phyloP scores from a whole-genome alignment of 306 rosid species.

The Notholithocarpus densiflorus region DNA sequence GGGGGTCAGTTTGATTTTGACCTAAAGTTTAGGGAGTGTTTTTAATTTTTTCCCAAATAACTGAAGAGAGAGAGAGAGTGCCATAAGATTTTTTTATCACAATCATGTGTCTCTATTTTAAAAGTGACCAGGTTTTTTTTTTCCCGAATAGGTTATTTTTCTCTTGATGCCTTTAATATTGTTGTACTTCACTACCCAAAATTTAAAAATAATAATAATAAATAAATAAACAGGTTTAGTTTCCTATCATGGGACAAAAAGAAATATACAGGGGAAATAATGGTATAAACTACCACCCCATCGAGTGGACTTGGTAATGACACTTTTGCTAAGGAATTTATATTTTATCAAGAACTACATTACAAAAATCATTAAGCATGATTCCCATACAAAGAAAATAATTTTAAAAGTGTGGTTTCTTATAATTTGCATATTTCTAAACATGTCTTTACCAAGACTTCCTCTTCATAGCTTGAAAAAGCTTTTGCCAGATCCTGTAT shows the following conservation, averaged over 20 bases:
- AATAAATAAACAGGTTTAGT: background rate
- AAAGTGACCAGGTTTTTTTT: background rate
- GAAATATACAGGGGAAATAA: no score
- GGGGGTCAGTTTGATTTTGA: no score
- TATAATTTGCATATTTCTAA: background rate
- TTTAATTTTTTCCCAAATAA: no score
- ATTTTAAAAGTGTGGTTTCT: background rate
- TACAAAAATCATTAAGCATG: background rate
- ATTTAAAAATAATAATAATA: no score
- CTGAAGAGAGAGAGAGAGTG: background rate
- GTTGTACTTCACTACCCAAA: background rate
- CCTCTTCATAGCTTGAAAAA: conserved; percentile 79
- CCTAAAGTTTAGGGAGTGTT: no score
- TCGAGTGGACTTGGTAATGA: background rate
- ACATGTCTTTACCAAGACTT: conserved; percentile 74
- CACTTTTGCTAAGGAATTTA: background rate
- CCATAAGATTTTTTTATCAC: background rate
- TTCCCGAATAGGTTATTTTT: background rate
- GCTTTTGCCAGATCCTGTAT: conserved; percentile 88
- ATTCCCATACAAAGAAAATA: background rate
- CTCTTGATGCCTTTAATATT: background rate
- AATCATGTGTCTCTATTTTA: background rate
- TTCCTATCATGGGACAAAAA: background rate
- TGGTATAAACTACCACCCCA: background rate
- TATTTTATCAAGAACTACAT: background rate